phyloP scores from a whole-genome alignment of 495 filamentous ascomycete species.

The Neurospora intermedia region DNA sequence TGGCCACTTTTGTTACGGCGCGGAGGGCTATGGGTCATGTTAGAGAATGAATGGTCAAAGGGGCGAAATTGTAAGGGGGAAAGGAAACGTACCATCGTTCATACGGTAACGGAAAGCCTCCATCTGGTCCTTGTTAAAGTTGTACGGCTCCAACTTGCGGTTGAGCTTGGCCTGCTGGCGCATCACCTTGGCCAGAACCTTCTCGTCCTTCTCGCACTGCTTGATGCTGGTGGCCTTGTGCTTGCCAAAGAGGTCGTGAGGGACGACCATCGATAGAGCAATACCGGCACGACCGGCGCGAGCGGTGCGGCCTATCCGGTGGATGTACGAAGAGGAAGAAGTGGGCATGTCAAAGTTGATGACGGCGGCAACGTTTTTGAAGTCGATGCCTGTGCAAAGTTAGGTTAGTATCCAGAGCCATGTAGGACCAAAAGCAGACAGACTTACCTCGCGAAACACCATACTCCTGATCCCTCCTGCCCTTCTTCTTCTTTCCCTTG shows the following conservation, averaged over 20 bases:
- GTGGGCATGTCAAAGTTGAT: conserved; percentile 94
- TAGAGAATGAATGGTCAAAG: background rate
- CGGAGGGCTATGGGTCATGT: conserved; percentile 34
- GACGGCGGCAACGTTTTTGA: conserved; percentile 86
- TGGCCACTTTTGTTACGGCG: conserved; percentile 67
- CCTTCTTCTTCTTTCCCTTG: conserved; percentile 20
- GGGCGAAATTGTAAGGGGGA: background rate
- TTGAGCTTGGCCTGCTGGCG: conserved; percentile 61
- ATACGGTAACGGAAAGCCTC: conserved; percentile 92
- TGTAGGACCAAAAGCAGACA: too few species aligned
- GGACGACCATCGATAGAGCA: conserved; percentile 88
- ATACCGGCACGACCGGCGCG: conserved; percentile 84
- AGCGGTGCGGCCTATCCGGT: conserved; percentile 90
- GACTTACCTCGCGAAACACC: conserved; percentile 67
- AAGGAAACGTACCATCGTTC: conserved; percentile 54
- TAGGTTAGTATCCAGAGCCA: background rate
- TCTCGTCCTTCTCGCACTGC: conserved; percentile 70
- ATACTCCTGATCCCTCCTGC: conserved; percentile 62
- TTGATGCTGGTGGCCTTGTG: conserved; percentile 75
- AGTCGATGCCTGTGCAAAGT: conserved; percentile 56
- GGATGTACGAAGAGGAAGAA: conserved; percentile 80
- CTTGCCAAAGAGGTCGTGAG: conserved; percentile 67
- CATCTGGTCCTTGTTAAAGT: conserved; percentile 88
- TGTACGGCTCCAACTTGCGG: conserved; percentile 73
- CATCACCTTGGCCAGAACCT: conserved; percentile 61